Evolutionary conservation across 495 filamentous ascomycete genomes (phyloP), one percentile per base, ranked within the genome.

Genomic region (Astrothelium subdiscretum): DNA sequence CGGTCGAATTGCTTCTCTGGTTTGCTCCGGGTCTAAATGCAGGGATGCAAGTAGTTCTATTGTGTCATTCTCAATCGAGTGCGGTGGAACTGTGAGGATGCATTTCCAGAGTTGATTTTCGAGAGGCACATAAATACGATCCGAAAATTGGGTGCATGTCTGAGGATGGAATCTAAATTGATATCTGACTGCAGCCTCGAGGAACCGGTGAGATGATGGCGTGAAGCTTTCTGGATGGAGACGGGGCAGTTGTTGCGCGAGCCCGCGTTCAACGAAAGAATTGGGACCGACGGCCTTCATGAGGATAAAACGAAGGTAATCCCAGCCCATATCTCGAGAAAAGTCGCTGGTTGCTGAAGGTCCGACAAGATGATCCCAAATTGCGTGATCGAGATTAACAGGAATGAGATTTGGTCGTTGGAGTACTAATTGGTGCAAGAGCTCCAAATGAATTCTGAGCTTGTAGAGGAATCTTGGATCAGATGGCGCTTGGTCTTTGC

Each of bases 51-150:
- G 81, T 22, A 83, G 80, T 35, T 77, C 75, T 27, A 87, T 92
- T 2, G 88, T 86, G 51, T 80, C 73, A 4, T 79, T 74, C 64
- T 90, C 90, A 57, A 95, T 85, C 0, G 82, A 85, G 51, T 81
- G 79, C n/a, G 79, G 76, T 2, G 83, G 84, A 13, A 89, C 85
- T 22, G 80, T 84, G 57, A 96, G 70, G 20, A 92, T 85, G 68
- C 96, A 84, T 18, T 81, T 83, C 92, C 92, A 97, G 57, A 97
- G 77, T 44, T 89, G 80, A 59, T 94, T 89, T 58, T 89, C 79
- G 10, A 86, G 87, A 20, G 80, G 76, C 58, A 87, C 79, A 15
- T 77, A 68, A 24, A 85, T 29, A 29, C 6, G 10, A 29, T 54
- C 24, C 6, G 48, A 54, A 3, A 8, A 24, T 27, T 26, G 22